phyloP scores from a whole-genome alignment of 164 flowering plant genomes.

The Nelumbo lutea region DNA sequence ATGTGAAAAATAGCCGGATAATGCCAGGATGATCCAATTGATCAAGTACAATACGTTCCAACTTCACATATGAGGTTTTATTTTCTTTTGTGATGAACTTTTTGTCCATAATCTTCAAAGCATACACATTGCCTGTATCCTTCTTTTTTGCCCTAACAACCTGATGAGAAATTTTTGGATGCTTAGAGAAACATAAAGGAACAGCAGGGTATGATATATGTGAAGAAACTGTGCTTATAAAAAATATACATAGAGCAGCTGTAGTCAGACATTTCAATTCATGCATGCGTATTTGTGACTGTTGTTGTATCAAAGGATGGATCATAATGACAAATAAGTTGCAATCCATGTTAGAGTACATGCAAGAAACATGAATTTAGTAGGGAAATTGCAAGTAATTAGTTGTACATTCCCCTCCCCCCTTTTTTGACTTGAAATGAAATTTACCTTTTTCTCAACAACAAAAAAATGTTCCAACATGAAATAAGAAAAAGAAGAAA shows the following conservation, averaged over 20 bases:
- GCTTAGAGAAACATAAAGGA: neutral
- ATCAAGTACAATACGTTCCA: slow-evolving; percentile 95
- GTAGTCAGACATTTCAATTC: neutral
- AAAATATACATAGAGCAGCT: neutral
- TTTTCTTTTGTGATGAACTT: slow-evolving; percentile 98
- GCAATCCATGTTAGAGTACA: too few relatives aligned
- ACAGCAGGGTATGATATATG: neutral
- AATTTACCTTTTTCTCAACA: too few relatives aligned
- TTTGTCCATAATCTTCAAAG: slow-evolving; percentile 99
- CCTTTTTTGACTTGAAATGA: too few relatives aligned
- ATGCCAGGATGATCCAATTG: slow-evolving; percentile 98
- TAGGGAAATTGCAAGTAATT: too few relatives aligned
- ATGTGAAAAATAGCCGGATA: slow-evolving; percentile 77
- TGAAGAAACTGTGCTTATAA: neutral
- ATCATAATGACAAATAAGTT: too few relatives aligned
- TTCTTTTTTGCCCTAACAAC: slow-evolving; percentile 95
- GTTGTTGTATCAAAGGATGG: too few relatives aligned
- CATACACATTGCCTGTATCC: slow-evolving; percentile 84
- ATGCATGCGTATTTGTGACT: neutral
- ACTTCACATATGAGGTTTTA: slow-evolving; percentile 92
- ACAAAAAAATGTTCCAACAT: too few relatives aligned
- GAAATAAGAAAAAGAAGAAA: too few relatives aligned
- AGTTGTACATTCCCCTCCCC: too few relatives aligned
- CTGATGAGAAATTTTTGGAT: slow-evolving; percentile 26
- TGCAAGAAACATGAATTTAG: too few relatives aligned